Evolutionary conservation across 176 grass and related monocot genomes (phyloP), one percentile per base, ranked within the genome.

Genomic region (Triticum aestivum): DNA sequence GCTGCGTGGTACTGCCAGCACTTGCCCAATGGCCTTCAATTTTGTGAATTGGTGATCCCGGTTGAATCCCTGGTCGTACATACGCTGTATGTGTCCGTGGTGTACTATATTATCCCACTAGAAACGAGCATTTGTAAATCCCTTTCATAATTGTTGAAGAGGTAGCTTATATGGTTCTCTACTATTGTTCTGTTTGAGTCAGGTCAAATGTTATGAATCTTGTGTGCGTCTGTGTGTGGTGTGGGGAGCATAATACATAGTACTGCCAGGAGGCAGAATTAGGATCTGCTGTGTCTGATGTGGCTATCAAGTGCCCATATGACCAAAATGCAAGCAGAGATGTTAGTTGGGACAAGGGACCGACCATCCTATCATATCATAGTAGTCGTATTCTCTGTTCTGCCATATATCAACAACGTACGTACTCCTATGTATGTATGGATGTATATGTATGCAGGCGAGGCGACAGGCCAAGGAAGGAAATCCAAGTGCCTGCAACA

Each of bases 401-500:
- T 78, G 76, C 49, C 14, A 41, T 79, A 23, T 58, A 52, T 52
- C 5, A 52, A 17, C 49, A 17, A 52, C 49, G 49, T 52, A 52
- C 49, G 49, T 52, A 18, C 49, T 52, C 49, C 49, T 52, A 58
- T 58, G 54, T 58, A 52, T 20, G 52, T 18, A 56, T 58, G 5
- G 49, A 17, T 8, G 54, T 13, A 45, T 21, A 59, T 45, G 7
- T 75, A 27, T 29, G n/a, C 70, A 73, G 61, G 59, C 9, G 37
- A 73, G 61, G 62, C 39, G 47, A 17, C 14, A 11, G 49, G 30
- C 51, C 33, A 49, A 52, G 45, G 39, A 17, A 66, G 30, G 44
- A 41, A 85, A 68, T 56, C 73, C 64, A 86, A 59, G 49, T 23
- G 32, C 23, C 45, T 58, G 80, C 47, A 78, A 54, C 74, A 54